Conservation (phyloP, 805 yeast genomes). For the Candida corydali region DNA sequence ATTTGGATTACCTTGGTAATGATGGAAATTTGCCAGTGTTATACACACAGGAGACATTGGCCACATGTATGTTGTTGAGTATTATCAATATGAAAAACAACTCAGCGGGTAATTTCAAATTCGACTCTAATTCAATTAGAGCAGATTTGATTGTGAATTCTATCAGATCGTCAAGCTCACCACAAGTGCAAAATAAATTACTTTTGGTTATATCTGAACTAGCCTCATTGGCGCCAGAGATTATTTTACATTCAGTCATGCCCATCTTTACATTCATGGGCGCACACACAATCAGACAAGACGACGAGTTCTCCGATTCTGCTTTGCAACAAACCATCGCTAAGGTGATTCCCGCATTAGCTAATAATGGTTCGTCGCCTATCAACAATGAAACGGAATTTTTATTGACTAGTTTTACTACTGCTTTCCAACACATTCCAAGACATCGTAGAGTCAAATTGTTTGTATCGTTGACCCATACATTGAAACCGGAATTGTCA, state of each 20-base stretch:
- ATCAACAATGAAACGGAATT: conserved; percentile 70
- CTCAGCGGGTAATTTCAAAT: conserved; percentile 18
- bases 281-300: conserved; percentile 93
- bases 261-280: conserved; percentile 99
- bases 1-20: conserved; percentile 77
- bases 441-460: conserved; percentile 90
- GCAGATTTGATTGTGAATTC: conserved; percentile 90
- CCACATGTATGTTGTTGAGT: conserved; percentile 75
- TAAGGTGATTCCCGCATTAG: conserved; percentile 86
- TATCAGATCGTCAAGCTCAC: conserved; percentile 83
- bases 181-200: conserved; percentile 90
- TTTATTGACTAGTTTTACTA: conserved; percentile 80
- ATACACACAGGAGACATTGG: conserved; percentile 86
- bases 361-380: conserved; percentile 38
- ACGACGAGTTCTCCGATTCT: conserved; percentile 89
- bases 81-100: conserved; percentile 50
- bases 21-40: conserved; percentile 90
- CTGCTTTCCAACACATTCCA: conserved; percentile 94
- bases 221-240: conserved; percentile 86
- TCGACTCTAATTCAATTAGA: conserved; percentile 67
- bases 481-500: conserved; percentile 65
- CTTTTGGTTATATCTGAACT: conserved; percentile 80
- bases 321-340: conserved; percentile 90
- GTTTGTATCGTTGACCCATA: conserved; percentile 70
- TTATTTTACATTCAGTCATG: conserved; percentile 93